Evolutionary conservation across 1,139 yeast genomes (phyloP), one percentile per base, ranked within the genome.

Genomic region (Suhomyces bokatorum): DNA sequence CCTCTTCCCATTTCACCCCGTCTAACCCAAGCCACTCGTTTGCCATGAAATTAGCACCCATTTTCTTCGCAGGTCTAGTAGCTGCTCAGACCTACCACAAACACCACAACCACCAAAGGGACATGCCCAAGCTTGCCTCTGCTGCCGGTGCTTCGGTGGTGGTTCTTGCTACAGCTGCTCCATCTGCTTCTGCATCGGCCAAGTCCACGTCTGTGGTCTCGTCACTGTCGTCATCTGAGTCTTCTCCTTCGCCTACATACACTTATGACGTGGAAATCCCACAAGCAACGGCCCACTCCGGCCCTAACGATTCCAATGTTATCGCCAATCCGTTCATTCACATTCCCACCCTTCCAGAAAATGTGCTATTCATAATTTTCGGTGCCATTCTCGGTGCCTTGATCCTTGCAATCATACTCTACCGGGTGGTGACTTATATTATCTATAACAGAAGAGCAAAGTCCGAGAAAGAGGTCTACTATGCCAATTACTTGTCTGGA

Each of bases 321-420:
- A 15, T 37, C 70, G 47, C 41, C 26, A 47, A 71, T 48, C 81
- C 81, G 8, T 74, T 60, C 46, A 57, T 74, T 8, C 40, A 47
- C 10, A 40, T 43, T n/a, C 45, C 65, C 5, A 43, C 47, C 4
- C 53, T 66, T 35, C 69, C 73, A 0, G 57, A 61, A 30, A 70
- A 71, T 30, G 57, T 77, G 15, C 70, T 76, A n/a, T 76, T 77
- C 53, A 70, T 76, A 16, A 60, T 73, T 1, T 62, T 73, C 10
- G 81, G 79, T 1, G 64, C 64, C 0, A 56, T 73, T 9, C 45
- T 75, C 3, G 63, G 64, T 3, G 54, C 64, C 6, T 26, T 65
- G 2, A 46, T 72, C 4, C 35, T 62, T 10, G 48, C 58, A 7
- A 38, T 67, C 3, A 43, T 62, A 2, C 22, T 53, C 6, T 62